Percentiles rank a stretch among this genome's conserved stretches.
These are phyloP conservation scores for Paramecium biaurelia DNA, from an alignment of 73 alveolate genomes.

Conservation along the genomic window DNA sequence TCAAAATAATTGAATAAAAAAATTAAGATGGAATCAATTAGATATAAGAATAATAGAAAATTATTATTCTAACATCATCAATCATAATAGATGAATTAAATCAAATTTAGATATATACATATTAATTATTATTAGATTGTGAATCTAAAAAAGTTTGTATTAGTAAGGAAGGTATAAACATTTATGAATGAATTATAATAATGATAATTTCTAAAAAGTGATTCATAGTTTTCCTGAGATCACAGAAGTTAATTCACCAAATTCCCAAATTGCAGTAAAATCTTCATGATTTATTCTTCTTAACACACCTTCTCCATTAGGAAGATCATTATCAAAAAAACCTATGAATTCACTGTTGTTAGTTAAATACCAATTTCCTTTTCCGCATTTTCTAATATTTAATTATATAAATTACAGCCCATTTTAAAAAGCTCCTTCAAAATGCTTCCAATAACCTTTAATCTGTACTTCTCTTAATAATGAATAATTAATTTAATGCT, in stretches of 20 bases:
- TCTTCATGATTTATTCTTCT: not conserved
- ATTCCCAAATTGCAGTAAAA: not conserved
- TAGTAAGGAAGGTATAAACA: not conserved
- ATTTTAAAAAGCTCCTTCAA: not conserved
- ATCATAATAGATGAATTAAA: not conserved
- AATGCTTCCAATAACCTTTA: not conserved
- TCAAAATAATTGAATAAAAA: no score
- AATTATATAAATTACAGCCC: not conserved
- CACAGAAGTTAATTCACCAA: not conserved
- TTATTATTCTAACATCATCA: not conserved
- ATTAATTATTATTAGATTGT: no score
- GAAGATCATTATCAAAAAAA: not conserved
- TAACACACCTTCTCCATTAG: not conserved
- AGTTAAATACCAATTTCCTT: not conserved
- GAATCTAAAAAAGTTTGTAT: not conserved
- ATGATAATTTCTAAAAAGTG: not conserved
- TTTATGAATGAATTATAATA: not conserved
- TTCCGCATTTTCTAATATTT: not conserved
- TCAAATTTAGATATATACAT: no score
- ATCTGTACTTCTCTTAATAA: not conserved
- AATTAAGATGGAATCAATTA: not conserved
- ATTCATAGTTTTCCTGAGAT: not conserved
- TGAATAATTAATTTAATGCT: not conserved
- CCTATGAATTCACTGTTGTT: not conserved
- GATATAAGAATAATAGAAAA: not conserved